Evolutionary conservation across 768 basidiomycete species (phyloP), one percentile per base, ranked within the genome.

Genomic region (Rhizopogon vinicolor): DNA sequence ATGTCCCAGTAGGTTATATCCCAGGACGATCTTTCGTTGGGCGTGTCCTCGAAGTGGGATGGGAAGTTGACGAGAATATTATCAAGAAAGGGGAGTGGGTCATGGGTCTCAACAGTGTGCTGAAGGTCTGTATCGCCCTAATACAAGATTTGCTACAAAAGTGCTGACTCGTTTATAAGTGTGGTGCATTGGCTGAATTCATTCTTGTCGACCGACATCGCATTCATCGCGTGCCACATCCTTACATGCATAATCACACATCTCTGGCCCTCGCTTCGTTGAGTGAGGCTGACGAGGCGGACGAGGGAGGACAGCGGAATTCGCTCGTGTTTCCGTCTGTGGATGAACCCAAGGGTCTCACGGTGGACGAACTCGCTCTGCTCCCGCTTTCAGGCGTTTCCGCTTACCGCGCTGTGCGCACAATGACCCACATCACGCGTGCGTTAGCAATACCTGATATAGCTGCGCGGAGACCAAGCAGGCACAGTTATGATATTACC

Each of bases 21-120:
- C 93, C 94, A 19, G 94, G 93, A 0, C 77, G 93, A 44, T 89
- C 89, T 58, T 90, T 97, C 66, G 86, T 92, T 7, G 94, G 94
- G 5, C 74, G 90, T 41, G 87, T 88, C 41, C 67, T 95, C 48
- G 91, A 91, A 63, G 85, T 83, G 57, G 94, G 94, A 3, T 89
- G 85, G 79, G 85, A 84, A 50, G 81, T 84, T 16, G 64, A 68
- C 8, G 51, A 60, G 19, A 77, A 74, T n/a, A 72, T 78, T 19
- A 73, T 83, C 25, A 79, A 78, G 65, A 84, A 84, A 61, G 91
- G 91, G 5, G 94, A 97, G 62, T 91, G 93, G 87, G 89, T 95
- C 5, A 74, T 91, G 56, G 94, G 93, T 10, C 62, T 94, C 58
- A 66, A 89, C 66, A 89, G 93, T 63, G 76, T 89, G 10, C 77